Percentiles rank a stretch among this genome's conserved stretches.
Conservation (phyloP, 805 yeast species). For the Komagataella pseudopastoris region DNA sequence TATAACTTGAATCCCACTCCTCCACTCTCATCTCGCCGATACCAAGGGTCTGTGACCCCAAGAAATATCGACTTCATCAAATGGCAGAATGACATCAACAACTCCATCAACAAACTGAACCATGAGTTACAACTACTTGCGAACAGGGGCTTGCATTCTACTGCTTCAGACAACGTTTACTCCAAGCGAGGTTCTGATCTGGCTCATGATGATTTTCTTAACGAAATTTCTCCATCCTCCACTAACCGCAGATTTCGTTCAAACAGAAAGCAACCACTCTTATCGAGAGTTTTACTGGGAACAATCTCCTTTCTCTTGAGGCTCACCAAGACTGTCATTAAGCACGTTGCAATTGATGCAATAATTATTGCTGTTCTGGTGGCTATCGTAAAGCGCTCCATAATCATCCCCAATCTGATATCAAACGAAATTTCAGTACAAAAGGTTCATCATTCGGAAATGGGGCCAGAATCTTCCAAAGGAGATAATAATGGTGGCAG, state of each 20-base stretch:
- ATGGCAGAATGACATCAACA: conserved; percentile 42
- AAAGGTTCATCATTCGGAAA: neutral
- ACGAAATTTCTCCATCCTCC: neutral
- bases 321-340: conserved; percentile 5
- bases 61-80: conserved; percentile 23
- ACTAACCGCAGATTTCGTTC: neutral
- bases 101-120: conserved; percentile 29
- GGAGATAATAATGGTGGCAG: neutral
- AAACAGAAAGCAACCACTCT: neutral
- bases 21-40: conserved; percentile 4
- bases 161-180: neutral
- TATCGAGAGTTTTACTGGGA: neutral
- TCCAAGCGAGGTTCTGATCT: neutral
- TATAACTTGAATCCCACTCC: conserved; percentile 7
- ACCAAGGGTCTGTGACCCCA: conserved; percentile 6
- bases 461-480: neutral
- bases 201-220: neutral
- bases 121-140: conserved; percentile 19
- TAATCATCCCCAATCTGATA: neutral
- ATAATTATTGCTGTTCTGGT: conserved; percentile 7
- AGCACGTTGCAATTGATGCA: conserved; percentile 12
- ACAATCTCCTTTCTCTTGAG: conserved; percentile 5
- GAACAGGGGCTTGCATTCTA: conserved; percentile 1
- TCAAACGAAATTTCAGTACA: neutral
- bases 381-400: conserved; percentile 5